phyloP scores from a whole-genome alignment of 225 moss, liverwort and hornwort genomes.

The Anthoceros angustus region DNA sequence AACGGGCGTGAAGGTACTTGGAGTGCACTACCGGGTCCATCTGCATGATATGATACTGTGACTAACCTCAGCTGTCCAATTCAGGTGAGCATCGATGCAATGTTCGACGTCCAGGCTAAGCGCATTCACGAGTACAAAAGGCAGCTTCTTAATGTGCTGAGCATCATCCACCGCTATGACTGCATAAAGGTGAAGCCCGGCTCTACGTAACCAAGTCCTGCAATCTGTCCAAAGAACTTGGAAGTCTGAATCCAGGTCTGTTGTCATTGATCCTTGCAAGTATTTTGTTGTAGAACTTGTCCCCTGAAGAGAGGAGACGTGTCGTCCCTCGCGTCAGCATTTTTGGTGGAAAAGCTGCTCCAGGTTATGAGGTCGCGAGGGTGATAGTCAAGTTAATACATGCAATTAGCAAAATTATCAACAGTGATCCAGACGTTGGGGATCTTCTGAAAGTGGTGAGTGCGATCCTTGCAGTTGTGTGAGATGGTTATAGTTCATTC shows the following conservation, averaged over 20 bases:
- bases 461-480: background rate
- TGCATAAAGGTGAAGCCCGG: slow-evolving; percentile 55
- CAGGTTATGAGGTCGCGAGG: slow-evolving; percentile 76
- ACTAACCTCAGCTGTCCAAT: background rate
- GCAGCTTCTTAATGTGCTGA: slow-evolving; percentile 54
- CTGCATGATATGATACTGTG: background rate
- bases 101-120: slow-evolving; percentile 93
- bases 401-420: slow-evolving; percentile 49
- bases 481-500: slow-evolving; percentile 2
- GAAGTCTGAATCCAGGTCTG: background rate
- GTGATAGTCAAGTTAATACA: slow-evolving; percentile 76
- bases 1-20: slow-evolving; percentile 2
- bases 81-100: slow-evolving; percentile 95
- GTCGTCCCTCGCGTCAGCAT: slow-evolving; percentile 87
- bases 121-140: slow-evolving; percentile 67
- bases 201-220: slow-evolving; percentile 7
- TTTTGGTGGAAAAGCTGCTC: slow-evolving; percentile 80
- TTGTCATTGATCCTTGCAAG: background rate
- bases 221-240: background rate
- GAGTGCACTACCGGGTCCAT: background rate
- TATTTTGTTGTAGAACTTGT: slow-evolving; percentile 44
- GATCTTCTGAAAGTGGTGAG: slow-evolving; percentile 81
- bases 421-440: slow-evolving; percentile 58
- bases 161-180: slow-evolving; percentile 58
- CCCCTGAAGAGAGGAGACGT: slow-evolving; percentile 45